Conservation (phyloP, 2,329 filamentous ascomycete species). For the Fusarium napiforme region DNA sequence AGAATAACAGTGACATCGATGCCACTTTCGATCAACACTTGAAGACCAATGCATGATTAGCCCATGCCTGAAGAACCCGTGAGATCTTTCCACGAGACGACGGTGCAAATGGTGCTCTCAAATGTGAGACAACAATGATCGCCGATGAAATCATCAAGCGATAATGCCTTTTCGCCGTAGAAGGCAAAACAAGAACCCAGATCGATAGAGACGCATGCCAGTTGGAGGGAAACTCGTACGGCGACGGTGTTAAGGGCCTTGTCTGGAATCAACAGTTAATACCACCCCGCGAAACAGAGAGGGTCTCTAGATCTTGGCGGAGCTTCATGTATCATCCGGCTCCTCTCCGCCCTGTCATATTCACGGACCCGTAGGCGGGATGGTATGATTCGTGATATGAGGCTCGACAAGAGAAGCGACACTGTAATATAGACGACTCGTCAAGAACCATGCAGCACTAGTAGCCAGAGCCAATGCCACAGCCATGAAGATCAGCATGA, state of each 20-base stretch:
- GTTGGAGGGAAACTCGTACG: background rate
- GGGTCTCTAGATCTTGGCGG: background rate
- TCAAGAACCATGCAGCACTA: conserved; percentile 28
- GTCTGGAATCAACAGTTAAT: background rate
- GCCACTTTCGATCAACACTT: conserved; percentile 16
- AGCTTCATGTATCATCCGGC: background rate
- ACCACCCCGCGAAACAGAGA: conserved; percentile 2
- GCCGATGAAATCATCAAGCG: background rate
- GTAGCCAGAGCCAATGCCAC: conserved; percentile 37
- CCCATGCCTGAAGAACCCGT: background rate
- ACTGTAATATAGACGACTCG: conserved; percentile 26
- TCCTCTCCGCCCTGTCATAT: background rate
- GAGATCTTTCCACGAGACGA: background rate
- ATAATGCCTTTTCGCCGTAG: background rate
- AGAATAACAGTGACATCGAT: background rate
- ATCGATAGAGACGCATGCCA: background rate
- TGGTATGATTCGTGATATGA: conserved; percentile 10
- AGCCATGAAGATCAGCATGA: conserved; percentile 63
- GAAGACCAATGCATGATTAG: background rate
- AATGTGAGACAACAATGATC: conserved; percentile 8
- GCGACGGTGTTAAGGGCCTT: background rate
- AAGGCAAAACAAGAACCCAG: background rate
- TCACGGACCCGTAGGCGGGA: conserved; percentile 12
- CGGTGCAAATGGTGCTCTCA: background rate
- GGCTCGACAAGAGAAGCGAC: conserved; percentile 18